A percentile compares a stretch with the other conserved stretches of the same genome.
These are phyloP conservation scores for Avena atlantica DNA, from an alignment of 176 grass and related monocot genomes.

Conservation along the genomic window DNA sequence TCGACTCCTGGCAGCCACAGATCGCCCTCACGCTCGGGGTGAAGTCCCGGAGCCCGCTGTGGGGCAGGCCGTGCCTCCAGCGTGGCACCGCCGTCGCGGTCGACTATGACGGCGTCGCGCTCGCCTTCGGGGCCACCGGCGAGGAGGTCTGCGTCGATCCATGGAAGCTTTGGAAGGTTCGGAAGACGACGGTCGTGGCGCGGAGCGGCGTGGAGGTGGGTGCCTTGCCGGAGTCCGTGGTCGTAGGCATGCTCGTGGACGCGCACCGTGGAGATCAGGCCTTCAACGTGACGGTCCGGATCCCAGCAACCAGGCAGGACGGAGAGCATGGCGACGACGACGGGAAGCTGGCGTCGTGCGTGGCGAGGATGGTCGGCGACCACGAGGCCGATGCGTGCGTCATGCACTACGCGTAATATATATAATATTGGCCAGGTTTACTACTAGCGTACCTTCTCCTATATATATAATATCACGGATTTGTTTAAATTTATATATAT, in stretches of 20 bases:
- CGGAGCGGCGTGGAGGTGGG: not conserved
- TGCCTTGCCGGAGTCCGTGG: not conserved
- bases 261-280: not conserved
- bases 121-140: not conserved
- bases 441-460: no score
- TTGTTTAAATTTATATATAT: no score
- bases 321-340: no score
- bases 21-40: not conserved
- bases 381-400: no score
- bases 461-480: no score
- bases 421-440: no score
- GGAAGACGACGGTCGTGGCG: not conserved
- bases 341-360: no score
- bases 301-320: not conserved
- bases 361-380: no score
- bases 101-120: not conserved
- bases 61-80: not conserved
- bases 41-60: not conserved
- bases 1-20: not conserved
- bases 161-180: not conserved
- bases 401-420: no score
- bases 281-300: not conserved
- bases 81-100: not conserved
- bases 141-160: not conserved
- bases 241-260: not conserved